These are phyloP conservation scores for Saccharomycopsis schoenii DNA, from an alignment of 805 yeast species.

Conservation along the genomic window DNA sequence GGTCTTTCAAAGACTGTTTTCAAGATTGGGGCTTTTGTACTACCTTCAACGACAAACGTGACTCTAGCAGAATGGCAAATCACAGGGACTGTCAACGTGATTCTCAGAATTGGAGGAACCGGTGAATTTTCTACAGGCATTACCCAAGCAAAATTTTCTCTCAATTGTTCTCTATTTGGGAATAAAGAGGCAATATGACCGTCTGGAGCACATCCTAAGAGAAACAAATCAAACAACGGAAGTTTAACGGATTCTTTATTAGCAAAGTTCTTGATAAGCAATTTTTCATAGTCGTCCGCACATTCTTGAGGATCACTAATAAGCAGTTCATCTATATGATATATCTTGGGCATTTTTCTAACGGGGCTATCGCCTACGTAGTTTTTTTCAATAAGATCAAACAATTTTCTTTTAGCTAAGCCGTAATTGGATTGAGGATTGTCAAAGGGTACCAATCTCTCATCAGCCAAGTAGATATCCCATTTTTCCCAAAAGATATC, in stretches of 20 bases:
- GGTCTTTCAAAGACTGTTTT: slow-evolving; percentile 93
- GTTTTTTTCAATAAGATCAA: slow-evolving; percentile 47
- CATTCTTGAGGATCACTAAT: slow-evolving; percentile 80
- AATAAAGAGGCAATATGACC: slow-evolving; percentile 96
- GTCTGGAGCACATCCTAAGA: slow-evolving; percentile 97
- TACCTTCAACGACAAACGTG: slow-evolving; percentile 92
- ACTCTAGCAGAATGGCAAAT: slow-evolving; percentile 89
- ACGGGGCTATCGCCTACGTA: slow-evolving; percentile 19
- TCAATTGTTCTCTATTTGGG: slow-evolving; percentile 80
- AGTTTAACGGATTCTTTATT: slow-evolving; percentile 91
- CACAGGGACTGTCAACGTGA: slow-evolving; percentile 87
- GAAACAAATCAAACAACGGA: slow-evolving; percentile 85
- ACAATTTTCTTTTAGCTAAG: slow-evolving; percentile 65
- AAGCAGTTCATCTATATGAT: slow-evolving; percentile 70
- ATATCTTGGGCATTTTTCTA: slow-evolving; percentile 52
- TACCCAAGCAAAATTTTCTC: slow-evolving; percentile 93
- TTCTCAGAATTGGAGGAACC: slow-evolving; percentile 73
- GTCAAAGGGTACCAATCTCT: slow-evolving; percentile 74
- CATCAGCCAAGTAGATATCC: slow-evolving; percentile 84
- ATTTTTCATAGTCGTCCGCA: slow-evolving; percentile 87
- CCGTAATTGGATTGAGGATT: slow-evolving; percentile 84
- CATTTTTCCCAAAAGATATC: slow-evolving; percentile 74
- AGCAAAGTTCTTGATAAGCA: slow-evolving; percentile 82
- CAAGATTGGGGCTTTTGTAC: slow-evolving; percentile 87
- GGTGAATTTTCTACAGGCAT: slow-evolving; percentile 91